Conservation (phyloP, 805 yeast genomes). For the Komagataella kurtzmanii region DNA sequence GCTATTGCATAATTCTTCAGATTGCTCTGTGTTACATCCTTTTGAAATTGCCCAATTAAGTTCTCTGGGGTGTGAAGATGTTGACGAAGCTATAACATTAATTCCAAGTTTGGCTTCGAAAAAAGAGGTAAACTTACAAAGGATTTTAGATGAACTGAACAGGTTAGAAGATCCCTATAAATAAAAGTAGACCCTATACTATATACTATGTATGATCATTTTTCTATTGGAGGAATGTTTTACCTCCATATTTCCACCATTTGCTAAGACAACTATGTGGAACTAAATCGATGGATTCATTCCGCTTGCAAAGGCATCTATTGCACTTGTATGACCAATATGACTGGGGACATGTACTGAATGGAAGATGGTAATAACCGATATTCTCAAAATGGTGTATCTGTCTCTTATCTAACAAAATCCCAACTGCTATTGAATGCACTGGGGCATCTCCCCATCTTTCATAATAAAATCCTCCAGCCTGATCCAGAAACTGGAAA, state of each 20-base stretch:
- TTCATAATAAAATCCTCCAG: slow-evolving; percentile 75
- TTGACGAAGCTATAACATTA: slow-evolving; percentile 90
- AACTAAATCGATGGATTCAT: slow-evolving; percentile 28
- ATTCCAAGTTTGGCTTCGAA: slow-evolving; percentile 84
- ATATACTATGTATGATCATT: neutral
- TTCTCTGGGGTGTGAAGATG: slow-evolving; percentile 87
- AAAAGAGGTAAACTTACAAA: slow-evolving; percentile 76
- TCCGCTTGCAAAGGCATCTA: slow-evolving; percentile 41
- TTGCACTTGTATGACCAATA: slow-evolving; percentile 33
- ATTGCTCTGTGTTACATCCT: slow-evolving; percentile 74
- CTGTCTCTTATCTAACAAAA: slow-evolving; percentile 44
- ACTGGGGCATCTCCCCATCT: slow-evolving; percentile 97
- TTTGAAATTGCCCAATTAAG: slow-evolving; percentile 86
- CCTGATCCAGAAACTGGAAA: slow-evolving; percentile 48
- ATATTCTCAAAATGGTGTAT: slow-evolving; percentile 71
- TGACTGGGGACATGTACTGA: slow-evolving; percentile 46
- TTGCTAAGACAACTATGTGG: slow-evolving; percentile 51
- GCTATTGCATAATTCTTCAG: slow-evolving; percentile 51
- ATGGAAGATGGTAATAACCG: slow-evolving; percentile 70
- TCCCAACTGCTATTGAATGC: slow-evolving; percentile 56
- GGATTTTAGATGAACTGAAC: slow-evolving; percentile 76
- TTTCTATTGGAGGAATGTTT: slow-evolving; percentile 28
- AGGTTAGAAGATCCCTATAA: slow-evolving; percentile 36
- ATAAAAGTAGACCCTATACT: slow-evolving; percentile 2
- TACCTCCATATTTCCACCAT: slow-evolving; percentile 71